Percentiles rank a stretch among this genome's conserved stretches.
phyloP scores from a whole-genome alignment of 495 filamentous ascomycete species.

The Cercophora sp. region DNA sequence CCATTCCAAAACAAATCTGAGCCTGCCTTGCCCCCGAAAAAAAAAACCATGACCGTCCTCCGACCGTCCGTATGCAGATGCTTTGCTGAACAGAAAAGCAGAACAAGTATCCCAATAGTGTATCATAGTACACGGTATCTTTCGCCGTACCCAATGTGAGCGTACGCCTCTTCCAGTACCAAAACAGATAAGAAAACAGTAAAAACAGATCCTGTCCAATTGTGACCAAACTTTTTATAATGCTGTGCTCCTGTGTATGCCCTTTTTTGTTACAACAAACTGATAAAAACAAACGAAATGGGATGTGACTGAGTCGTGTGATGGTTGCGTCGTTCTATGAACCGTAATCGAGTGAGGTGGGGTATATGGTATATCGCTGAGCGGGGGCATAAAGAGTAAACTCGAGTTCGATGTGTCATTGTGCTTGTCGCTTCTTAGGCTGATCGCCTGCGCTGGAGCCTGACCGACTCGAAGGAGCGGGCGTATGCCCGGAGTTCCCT shows the following conservation, averaged over 20 bases:
- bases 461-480: constrained; percentile 78
- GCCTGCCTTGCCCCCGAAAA: constrained; percentile 13
- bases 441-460: constrained; percentile 52
- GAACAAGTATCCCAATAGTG: constrained; percentile 33
- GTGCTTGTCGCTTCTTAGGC: constrained; percentile 18
- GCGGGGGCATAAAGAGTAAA: constrained; percentile 14
- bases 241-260: constrained; percentile 52
- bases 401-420: constrained; percentile 13
- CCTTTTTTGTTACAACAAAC: constrained; percentile 47
- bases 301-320: constrained; percentile 23
- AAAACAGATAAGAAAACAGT: constrained; percentile 31
- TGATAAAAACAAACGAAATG: constrained; percentile 33
- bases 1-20: constrained; percentile 20
- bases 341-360: constrained; percentile 30
- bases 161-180: constrained; percentile 32
- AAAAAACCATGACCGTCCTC: constrained; percentile 10
- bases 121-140: constrained; percentile 28
- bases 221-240: constrained; percentile 45
- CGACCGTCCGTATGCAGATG: constrained; percentile 25
- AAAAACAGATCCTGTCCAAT: constrained; percentile 19
- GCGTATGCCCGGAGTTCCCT: constrained; percentile 82
- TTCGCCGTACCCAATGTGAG: constrained; percentile 22
- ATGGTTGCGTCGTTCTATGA: constrained; percentile 14
- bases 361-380: constrained; percentile 33
- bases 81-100: constrained; percentile 31